phyloP scores from a whole-genome alignment of 306 rosid species.

The Oemleria cerasiformis region DNA sequence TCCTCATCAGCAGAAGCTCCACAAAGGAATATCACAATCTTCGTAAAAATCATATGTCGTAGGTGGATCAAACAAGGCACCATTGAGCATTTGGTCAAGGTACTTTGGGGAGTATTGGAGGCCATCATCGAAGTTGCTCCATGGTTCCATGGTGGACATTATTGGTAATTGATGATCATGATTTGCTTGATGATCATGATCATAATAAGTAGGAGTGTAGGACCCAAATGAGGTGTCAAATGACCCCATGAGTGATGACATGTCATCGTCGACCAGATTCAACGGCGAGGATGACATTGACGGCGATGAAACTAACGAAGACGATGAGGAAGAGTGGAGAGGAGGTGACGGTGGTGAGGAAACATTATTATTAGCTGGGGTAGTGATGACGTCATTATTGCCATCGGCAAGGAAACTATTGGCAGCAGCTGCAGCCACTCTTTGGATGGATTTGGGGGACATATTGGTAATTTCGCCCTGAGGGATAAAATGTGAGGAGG shows the following conservation, averaged over 20 bases:
- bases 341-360: slow-evolving; percentile 30
- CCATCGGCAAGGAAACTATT: slow-evolving; percentile 27
- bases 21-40: slow-evolving; percentile 72
- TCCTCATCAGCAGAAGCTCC: slow-evolving; percentile 74
- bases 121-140: slow-evolving; percentile 51
- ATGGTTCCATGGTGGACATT: slow-evolving; percentile 50
- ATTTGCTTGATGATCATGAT: slow-evolving; percentile 31
- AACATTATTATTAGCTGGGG: not conserved
- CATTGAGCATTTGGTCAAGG: slow-evolving; percentile 63
- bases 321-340: slow-evolving; percentile 47
- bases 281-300: slow-evolving; percentile 43
- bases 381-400: slow-evolving; percentile 20
- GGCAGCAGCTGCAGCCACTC: slow-evolving; percentile 90
- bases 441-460: slow-evolving; percentile 87
- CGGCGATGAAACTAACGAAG: slow-evolving; percentile 43
- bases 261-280: slow-evolving; percentile 47
- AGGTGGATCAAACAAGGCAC: slow-evolving; percentile 53
- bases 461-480: slow-evolving; percentile 37
- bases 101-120: slow-evolving; percentile 47
- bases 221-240: slow-evolving; percentile 6
- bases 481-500: slow-evolving; percentile 33
- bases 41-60: slow-evolving; percentile 57
- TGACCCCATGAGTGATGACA: slow-evolving; percentile 31
- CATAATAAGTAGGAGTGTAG: slow-evolving; percentile 21
- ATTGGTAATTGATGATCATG: slow-evolving; percentile 31